These are phyloP conservation scores for Colletotrichum eleusines DNA, from an alignment of 2,329 filamentous ascomycete species.

Conservation along the genomic window DNA sequence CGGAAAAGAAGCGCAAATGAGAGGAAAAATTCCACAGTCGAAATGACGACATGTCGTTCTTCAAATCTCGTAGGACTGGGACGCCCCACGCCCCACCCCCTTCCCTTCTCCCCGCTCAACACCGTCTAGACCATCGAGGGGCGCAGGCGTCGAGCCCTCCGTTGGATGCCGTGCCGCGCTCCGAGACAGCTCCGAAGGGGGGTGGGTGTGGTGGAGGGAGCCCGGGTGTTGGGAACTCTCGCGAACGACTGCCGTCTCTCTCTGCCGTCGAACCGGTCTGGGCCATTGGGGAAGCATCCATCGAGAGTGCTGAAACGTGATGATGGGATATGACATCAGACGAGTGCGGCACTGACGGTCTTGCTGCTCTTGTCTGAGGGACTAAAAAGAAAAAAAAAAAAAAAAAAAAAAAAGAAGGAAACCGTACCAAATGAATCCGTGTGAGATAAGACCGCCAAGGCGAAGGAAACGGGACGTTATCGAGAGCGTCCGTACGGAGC, in stretches of 20 bases:
- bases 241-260: not conserved
- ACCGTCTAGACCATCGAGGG: not conserved
- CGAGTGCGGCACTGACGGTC: constrained; percentile 10
- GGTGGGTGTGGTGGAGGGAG: no score
- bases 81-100: no score
- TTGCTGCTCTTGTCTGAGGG: not conserved
- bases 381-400: no score
- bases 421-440: no score
- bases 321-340: constrained; percentile 31
- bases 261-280: not conserved
- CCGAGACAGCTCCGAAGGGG: constrained; percentile 6
- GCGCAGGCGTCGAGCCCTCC: not conserved
- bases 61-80: not conserved
- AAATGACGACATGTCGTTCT: not conserved
- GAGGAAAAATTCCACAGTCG: not conserved
- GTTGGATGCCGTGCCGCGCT: not conserved
- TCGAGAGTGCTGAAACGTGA: not conserved
- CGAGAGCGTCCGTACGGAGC: not conserved
- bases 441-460: not conserved
- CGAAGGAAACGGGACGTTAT: not conserved
- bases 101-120: no score
- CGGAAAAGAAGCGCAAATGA: not conserved
- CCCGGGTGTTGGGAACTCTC: not conserved
- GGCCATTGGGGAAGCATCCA: not conserved
- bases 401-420: no score